Base-by-base conservation (phyloP, 257 asterid genomes). In the Ligustrum vulgare region DNA sequence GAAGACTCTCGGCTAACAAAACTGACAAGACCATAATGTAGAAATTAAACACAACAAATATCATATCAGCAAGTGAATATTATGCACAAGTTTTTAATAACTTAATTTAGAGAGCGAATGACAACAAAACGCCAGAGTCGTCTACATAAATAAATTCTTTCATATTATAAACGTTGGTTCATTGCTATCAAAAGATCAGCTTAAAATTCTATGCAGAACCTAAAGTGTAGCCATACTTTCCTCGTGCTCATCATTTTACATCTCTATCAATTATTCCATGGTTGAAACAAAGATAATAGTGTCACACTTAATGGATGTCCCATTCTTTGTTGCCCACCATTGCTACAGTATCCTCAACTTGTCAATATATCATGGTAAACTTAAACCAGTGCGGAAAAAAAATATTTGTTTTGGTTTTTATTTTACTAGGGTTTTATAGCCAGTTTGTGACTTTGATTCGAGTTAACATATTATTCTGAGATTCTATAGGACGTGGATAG, bases 271-370 rank as follows among this genome's bases (percentile, higher is more conserved):
- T 51, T 28, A 51, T 51, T 51, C 23, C 62, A 18, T 51, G 4
- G 62, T 15, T 18, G 62, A 23, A 51, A 51, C 62, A 51, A 51
- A 7, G 62, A 51, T 51, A 51, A 51, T 23, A 51, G 23, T 51
- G 62, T 51, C 25, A 18, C 22, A 51, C 23, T 15, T 5, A 16
- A 15, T 51, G 62, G 62, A 51, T 6, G 62, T 51, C 62, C 23
- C 31, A 56, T 8, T 58, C 66, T 23, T 15, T 58, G 32, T 32
- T 58, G 66, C 66, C 33, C 66, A 58, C 32, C 33, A 22, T 58
- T 58, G 33, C 66, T 22, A 58, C 66, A 58, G 66, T 58, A 0
- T 58, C 66, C 66, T 58, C 66, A 58, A 58, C 66, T 58, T 58
- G 66, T 15, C 65, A 58, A 2, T n/a, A n/a, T n/a, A n/a, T 33